Base-by-base conservation (phyloP, 768 basidiomycete genomes). In the Mycena filopes region DNA sequence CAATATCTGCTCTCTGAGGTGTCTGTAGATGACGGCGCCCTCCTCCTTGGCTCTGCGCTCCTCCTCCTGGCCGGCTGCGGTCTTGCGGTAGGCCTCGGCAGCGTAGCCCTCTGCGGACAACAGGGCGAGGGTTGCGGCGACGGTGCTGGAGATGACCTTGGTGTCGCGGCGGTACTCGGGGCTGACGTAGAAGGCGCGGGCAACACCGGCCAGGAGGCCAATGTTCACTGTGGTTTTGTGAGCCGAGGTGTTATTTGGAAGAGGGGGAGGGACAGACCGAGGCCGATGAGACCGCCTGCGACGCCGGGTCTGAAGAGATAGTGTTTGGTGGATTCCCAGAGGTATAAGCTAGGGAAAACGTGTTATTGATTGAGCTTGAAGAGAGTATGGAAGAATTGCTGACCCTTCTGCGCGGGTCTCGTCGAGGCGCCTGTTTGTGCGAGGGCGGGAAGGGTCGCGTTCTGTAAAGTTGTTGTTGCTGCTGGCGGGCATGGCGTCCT, bases 231-330 rank as follows among this genome's bases (percentile, higher is more conserved):
- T 54, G 43, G 36, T 36, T 36, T 36, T 36, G 48, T n/a, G n/a
- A n/a, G n/a, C n/a, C n/a, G n/a, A n/a, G n/a, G n/a, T n/a, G 53
- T 41, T n/a, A 40, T 33, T 55, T 25, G 38, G 15, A 31, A 23
- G 28, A 3, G 13, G 31, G 25, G 25, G 20, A 41, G 28, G 8
- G 1, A 20, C 60, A 20, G 67, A 91, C 92, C 82, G 47, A 93
- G 73, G 45, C 91, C 91, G 65, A 93, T 69, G 29, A 93, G 78
- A 45, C 93, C 92, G 28, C 93, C 90, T 12, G 89, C 88, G 54
- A 91, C 86, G 26, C 87, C 86, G 16, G 92, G 91, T 29, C 86
- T 83, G 63, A 93, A 77, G 26, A 93, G 70, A 69, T 84, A 81
- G 29, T 84, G 76, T 67, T 87, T 88, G 5, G 84, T 75, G 26